A percentile compares a stretch with the other conserved stretches of the same genome.
Evolutionary conservation across 768 basidiomycete species (phyloP).

Genomic region (Podaxis carcinomalis): DNA sequence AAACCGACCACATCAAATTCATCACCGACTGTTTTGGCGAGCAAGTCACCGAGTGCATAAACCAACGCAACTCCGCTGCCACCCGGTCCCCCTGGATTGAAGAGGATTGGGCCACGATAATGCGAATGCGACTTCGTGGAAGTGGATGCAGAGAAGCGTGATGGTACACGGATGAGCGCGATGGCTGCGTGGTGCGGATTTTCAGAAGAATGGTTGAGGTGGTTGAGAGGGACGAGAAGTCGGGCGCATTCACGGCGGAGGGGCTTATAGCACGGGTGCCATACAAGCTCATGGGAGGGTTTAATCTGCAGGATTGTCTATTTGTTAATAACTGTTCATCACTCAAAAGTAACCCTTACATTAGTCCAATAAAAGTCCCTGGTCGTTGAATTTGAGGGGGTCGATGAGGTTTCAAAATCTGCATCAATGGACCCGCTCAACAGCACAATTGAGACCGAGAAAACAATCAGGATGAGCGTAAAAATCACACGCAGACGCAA

Average conservation of each 20-base stretch:
- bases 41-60: constrained; percentile 15
- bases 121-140: background rate
- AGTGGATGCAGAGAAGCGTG: constrained; percentile 12
- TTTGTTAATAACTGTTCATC: background rate
- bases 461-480: background rate
- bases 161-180: constrained; percentile 37
- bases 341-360: background rate
- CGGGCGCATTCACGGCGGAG: constrained; percentile 14
- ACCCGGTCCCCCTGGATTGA: constrained; percentile 49
- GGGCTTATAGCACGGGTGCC: constrained; percentile 13
- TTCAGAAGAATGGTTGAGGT: constrained; percentile 37
- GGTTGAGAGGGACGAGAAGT: constrained; percentile 10
- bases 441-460: background rate
- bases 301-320: constrained; percentile 1
- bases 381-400: background rate
- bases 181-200: constrained; percentile 33
- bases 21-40: constrained; percentile 32
- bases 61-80: constrained; percentile 35
- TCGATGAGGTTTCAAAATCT: background rate
- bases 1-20: constrained; percentile 43
- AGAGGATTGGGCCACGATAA: constrained; percentile 40
- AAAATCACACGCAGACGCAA: background rate
- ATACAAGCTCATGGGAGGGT: constrained; percentile 11
- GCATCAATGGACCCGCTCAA: background rate
- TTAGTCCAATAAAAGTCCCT: background rate